Evolutionary conservation across 2,329 filamentous ascomycete genomes (phyloP).

Genomic region (Microdochium nivale): DNA sequence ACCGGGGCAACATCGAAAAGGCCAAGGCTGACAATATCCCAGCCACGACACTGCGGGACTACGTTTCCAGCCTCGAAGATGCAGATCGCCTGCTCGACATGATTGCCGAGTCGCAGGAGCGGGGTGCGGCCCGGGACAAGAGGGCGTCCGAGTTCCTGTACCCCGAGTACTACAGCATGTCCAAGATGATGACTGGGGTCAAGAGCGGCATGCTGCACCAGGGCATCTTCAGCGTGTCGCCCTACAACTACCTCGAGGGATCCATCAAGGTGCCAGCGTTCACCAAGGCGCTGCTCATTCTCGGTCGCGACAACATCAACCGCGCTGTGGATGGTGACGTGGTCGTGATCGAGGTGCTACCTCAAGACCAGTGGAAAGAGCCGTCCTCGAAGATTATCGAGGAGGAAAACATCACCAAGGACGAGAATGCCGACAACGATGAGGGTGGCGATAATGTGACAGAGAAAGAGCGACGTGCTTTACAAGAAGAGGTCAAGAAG

Average conservation of each 20-base stretch:
- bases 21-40: slow-evolving; percentile 67
- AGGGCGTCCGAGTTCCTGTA: slow-evolving; percentile 67
- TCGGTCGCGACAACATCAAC: slow-evolving; percentile 95
- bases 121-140: slow-evolving; percentile 53
- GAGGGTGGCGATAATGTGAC: slow-evolving; percentile 71
- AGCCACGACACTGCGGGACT: slow-evolving; percentile 61
- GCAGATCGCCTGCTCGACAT: slow-evolving; percentile 83
- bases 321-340: slow-evolving; percentile 85
- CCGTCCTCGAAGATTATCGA: slow-evolving; percentile 94
- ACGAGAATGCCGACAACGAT: slow-evolving; percentile 87
- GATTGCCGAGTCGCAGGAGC: slow-evolving; percentile 73
- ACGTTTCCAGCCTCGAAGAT: slow-evolving; percentile 77
- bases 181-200: slow-evolving; percentile 88
- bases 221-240: slow-evolving; percentile 90
- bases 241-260: slow-evolving; percentile 95
- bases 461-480: slow-evolving; percentile 73
- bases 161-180: slow-evolving; percentile 80
- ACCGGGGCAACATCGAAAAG: slow-evolving; percentile 78
- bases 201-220: slow-evolving; percentile 87
- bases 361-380: slow-evolving; percentile 93
- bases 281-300: slow-evolving; percentile 75
- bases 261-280: slow-evolving; percentile 87
- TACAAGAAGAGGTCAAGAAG: slow-evolving; percentile 86
- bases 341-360: slow-evolving; percentile 86
- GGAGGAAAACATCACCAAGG: slow-evolving; percentile 82